Percentiles rank a stretch among this genome's conserved stretches.
These are phyloP conservation scores for Geotrichum citri-aurantii DNA, from an alignment of 1,139 yeast genomes.

Conservation along the genomic window DNA sequence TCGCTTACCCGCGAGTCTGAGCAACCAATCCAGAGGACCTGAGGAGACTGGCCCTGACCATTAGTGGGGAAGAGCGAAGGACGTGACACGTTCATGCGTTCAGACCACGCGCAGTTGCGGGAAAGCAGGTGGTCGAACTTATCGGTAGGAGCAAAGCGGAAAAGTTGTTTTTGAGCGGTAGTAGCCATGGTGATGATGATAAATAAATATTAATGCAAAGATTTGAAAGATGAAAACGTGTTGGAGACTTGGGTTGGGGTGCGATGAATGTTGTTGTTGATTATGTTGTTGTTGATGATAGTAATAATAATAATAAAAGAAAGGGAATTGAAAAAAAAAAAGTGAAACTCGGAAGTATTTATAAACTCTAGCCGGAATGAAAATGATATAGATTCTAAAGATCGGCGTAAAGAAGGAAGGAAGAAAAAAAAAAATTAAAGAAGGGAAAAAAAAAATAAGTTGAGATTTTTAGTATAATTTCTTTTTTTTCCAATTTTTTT, in stretches of 20 bases:
- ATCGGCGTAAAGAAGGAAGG: not conserved
- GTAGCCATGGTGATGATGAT: not conserved
- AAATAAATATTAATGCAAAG: not conserved
- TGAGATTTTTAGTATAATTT: not conserved
- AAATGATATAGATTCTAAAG: not conserved
- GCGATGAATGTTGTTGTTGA: not conserved
- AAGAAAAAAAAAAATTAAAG: not conserved
- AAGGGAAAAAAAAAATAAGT: not conserved
- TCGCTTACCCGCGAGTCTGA: conserved; percentile 91
- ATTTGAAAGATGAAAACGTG: too few species aligned
- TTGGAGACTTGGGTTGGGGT: too few species aligned
- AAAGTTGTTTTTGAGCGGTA: conserved; percentile 20
- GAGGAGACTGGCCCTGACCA: conserved; percentile 84
- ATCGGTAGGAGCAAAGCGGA: conserved; percentile 31
- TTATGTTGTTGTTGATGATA: not conserved
- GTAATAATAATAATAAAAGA: not conserved
- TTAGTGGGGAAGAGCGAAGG: conserved; percentile 7
- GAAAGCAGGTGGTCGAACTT: conserved; percentile 54
- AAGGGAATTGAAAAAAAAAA: not conserved
- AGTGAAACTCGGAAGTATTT: not conserved
- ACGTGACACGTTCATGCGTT: conserved; percentile 40
- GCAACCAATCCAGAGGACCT: conserved; percentile 94
- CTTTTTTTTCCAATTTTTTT: not conserved
- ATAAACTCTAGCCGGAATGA: not conserved
- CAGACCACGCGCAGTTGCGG: conserved; percentile 65